Conservation (phyloP, 1,284 basidiomycete genomes). For the Mycosarcoma mackinlayi region DNA sequence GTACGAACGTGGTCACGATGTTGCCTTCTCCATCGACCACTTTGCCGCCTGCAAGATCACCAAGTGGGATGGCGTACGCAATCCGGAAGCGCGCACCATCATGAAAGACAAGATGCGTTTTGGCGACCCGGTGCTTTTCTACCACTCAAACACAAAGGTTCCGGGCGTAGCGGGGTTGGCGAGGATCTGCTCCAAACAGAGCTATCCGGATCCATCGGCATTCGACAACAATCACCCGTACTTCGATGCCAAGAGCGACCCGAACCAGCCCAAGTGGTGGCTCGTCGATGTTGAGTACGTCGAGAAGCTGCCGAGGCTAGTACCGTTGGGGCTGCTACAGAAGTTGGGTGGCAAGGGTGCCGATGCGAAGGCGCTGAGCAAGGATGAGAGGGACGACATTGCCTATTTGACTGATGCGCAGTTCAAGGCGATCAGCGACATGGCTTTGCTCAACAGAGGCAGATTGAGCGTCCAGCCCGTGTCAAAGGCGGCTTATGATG, state of each 20-base stretch:
- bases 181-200: slow-evolving; percentile 23
- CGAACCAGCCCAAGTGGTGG: slow-evolving; percentile 85
- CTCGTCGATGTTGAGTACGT: slow-evolving; percentile 81
- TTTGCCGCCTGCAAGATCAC: slow-evolving; percentile 71
- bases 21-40: slow-evolving; percentile 60
- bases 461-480: slow-evolving; percentile 87
- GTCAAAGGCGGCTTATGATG: slow-evolving; percentile 76
- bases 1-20: slow-evolving; percentile 58
- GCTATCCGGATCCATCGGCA: slow-evolving; percentile 50
- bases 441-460: slow-evolving; percentile 85
- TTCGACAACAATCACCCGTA: slow-evolving; percentile 77
- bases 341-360: slow-evolving; percentile 76
- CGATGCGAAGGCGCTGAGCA: slow-evolving; percentile 72
- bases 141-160: slow-evolving; percentile 90
- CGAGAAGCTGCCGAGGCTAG: slow-evolving; percentile 77
- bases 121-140: slow-evolving; percentile 83
- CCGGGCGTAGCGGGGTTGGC: slow-evolving; percentile 74
- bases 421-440: slow-evolving; percentile 72
- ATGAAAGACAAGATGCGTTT: slow-evolving; percentile 84
- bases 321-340: slow-evolving; percentile 82
- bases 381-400: slow-evolving; percentile 74
- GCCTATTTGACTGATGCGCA: slow-evolving; percentile 66
- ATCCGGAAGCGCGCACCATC: slow-evolving; percentile 88
- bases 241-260: slow-evolving; percentile 84
- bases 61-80: slow-evolving; percentile 90